phyloP scores from a whole-genome alignment of 257 asterid genomes.

The Penstemon davidsonii region DNA sequence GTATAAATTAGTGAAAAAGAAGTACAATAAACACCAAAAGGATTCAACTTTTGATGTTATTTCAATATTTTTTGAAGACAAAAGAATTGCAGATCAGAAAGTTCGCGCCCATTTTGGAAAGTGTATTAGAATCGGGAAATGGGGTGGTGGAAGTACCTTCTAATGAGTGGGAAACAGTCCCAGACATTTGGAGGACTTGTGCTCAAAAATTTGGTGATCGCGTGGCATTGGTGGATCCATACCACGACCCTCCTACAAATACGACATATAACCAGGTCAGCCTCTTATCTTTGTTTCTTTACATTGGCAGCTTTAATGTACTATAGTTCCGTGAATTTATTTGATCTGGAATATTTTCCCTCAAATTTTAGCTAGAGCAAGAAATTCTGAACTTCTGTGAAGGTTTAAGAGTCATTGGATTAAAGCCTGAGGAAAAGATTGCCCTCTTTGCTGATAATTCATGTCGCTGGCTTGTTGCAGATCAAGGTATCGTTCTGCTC shows the following conservation, averaged over 20 bases:
- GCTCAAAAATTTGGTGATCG: constrained; percentile 80
- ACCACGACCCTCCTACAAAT: constrained; percentile 83
- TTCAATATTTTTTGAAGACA: constrained; percentile 35
- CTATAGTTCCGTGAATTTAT: constrained; percentile 8
- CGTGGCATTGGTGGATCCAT: constrained; percentile 73
- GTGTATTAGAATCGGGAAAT: constrained; percentile 42
- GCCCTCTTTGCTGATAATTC: constrained; percentile 97
- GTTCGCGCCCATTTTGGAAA: constrained; percentile 70
- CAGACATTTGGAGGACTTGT: constrained; percentile 87
- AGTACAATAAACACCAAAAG: neutral
- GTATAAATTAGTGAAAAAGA: constrained; percentile 6
- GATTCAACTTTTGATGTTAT: constrained; percentile 4
- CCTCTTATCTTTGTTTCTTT: constrained; percentile 6
- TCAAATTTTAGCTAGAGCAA: constrained; percentile 70
- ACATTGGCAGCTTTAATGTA: constrained; percentile 7
- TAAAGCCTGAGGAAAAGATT: constrained; percentile 74
- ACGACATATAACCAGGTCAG: constrained; percentile 76
- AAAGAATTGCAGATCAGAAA: constrained; percentile 57
- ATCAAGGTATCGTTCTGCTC: constrained; percentile 64
- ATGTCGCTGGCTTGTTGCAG: constrained; percentile 94
- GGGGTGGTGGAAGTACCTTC: constrained; percentile 35
- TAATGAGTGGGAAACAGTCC: constrained; percentile 72
- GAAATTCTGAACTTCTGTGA: constrained; percentile 80
- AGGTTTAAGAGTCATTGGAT: constrained; percentile 79
- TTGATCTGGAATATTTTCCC: constrained; percentile 23